Base-by-base conservation (phyloP, 2,329 filamentous ascomycete genomes). In the Pestalotiopsis fici region DNA sequence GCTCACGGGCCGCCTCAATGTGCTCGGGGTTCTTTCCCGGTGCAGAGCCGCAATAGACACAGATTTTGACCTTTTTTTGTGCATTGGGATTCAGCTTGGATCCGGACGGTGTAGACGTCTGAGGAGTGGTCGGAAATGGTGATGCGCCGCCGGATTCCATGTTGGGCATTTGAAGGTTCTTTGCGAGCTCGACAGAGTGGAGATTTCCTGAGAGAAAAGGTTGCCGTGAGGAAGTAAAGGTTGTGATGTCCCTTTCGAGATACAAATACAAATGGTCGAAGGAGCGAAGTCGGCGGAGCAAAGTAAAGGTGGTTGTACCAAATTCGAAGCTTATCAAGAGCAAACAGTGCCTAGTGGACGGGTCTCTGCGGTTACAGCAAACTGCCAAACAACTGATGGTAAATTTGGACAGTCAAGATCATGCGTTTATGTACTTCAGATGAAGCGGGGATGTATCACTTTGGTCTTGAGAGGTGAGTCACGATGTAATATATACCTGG, bases 31-130 rank as follows among this genome's bases (percentile, higher is more conserved):
- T 91, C 64, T 85, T 89, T 62, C 96, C 96, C 18, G 87, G 79
- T 9, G 89, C 91, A 64, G 96, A 89, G 76, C 95, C 96, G 83
- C 96, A 98, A 87, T 97, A 98, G 72, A 98, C 95, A 79, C 94
- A 97, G 78, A 98, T 91, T 71, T 93, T 93, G 68, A 91, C 83
- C 71, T 47, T 69, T 73, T 82, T 72, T 75, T 35, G 74, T 74
- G 75, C 74, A 69, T 78, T 76, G 65, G 74, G 66, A 70, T 72
- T 73, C 66, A 74, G 70, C 70, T 67, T 71, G 15, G 73, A 70
- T 18, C 54, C 54, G 28, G 50, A 43, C 5, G 78, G 74, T 2
- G 78, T 79, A n/a, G 74, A 69, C 13, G 75, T 75, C 67, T 74
- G 69, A 9, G 79, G 74, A 28, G 70, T 73, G 18, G 27, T 31